Evolutionary conservation across 2,329 filamentous ascomycete species (phyloP), one percentile per base, ranked within the genome.

Genomic region (Cadophora gregata): DNA sequence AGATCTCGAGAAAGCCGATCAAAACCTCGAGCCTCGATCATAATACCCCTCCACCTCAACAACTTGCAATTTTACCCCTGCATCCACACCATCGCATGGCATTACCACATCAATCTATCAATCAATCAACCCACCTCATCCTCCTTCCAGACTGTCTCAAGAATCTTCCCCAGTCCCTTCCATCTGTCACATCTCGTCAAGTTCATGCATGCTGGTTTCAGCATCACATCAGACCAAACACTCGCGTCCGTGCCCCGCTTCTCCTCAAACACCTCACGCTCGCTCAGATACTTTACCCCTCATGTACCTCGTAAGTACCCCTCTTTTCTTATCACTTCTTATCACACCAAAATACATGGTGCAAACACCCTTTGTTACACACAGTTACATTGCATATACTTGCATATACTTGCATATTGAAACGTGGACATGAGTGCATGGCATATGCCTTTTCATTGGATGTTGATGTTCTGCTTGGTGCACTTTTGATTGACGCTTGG

Each of bases 271-370:
- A 42, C 38, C 38, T 42, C n/a, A n/a, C n/a, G n/a, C n/a, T n/a
- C 38, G 38, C 38, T 42, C 16, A 10, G 38, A 42, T 10, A 42
- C 38, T 27, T 53, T 25, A 16, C 38, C 42, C 36, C 24, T 60
- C 27, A 60, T 47, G 58, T 60, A 60, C 58, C 24, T 60, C 58
- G 48, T 16, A 60, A 47, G 38, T 60, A 60, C 58, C 36, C 38
- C 58, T 60, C 38, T n/a, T n/a, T n/a, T n/a, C n/a, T n/a, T n/a
- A n/a, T n/a, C n/a, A n/a, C 42, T 21, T 31, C 38, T 21, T 9
- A 47, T 9, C 58, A 60, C 58, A 47, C 42, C 24, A 29, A 48
- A 16, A 21, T 6, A 12, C 12, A 45, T 31, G 5, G 58, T 47
- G 21, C 25, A 9, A 16, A 60, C 38, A 27, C 48, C 38, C n/a